Percentiles rank a stretch among this genome's conserved stretches.
These are phyloP conservation scores for Podospora sp. DNA, from an alignment of 495 filamentous ascomycete genomes.

Conservation along the genomic window DNA sequence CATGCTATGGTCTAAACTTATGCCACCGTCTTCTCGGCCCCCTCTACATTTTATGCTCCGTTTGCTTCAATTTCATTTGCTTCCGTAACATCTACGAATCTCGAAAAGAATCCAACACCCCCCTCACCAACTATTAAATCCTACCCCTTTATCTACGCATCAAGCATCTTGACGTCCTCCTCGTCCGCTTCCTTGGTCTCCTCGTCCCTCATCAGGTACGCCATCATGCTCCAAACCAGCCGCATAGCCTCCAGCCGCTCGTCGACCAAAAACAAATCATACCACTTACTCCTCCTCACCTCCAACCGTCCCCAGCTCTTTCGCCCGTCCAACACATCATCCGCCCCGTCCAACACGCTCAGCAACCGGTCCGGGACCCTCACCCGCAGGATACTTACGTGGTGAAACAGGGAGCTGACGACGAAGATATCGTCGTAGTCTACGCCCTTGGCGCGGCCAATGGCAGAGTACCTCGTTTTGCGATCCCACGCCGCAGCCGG, in stretches of 20 bases:
- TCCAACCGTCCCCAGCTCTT: conserved; percentile 58
- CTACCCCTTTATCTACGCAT: conserved; percentile 23
- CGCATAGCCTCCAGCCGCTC: conserved; percentile 73
- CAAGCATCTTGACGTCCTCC: conserved; percentile 41
- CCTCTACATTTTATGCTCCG: too few relatives aligned
- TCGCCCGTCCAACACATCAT: conserved; percentile 23
- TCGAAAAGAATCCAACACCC: too few relatives aligned
- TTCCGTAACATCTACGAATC: too few relatives aligned
- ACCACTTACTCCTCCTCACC: conserved; percentile 75
- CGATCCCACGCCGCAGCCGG: conserved; percentile 75
- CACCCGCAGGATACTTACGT: conserved; percentile 73
- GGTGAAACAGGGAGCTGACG: conserved; percentile 79
- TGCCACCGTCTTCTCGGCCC: too few relatives aligned
- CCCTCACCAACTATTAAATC: neutral
- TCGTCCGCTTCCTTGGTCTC: conserved; percentile 19
- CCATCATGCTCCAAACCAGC: conserved; percentile 75
- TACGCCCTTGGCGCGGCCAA: conserved; percentile 60
- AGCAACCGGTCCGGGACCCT: conserved; percentile 70
- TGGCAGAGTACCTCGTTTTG: conserved; percentile 68
- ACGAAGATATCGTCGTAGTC: conserved; percentile 74
- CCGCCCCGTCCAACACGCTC: conserved; percentile 48
- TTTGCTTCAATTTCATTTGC: too few relatives aligned
- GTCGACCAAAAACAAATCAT: conserved; percentile 67
- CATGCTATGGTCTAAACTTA: too few relatives aligned
- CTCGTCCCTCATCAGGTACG: conserved; percentile 62